Conservation (phyloP, 2,329 filamentous ascomycete species). For the Epichloe amarillans region DNA sequence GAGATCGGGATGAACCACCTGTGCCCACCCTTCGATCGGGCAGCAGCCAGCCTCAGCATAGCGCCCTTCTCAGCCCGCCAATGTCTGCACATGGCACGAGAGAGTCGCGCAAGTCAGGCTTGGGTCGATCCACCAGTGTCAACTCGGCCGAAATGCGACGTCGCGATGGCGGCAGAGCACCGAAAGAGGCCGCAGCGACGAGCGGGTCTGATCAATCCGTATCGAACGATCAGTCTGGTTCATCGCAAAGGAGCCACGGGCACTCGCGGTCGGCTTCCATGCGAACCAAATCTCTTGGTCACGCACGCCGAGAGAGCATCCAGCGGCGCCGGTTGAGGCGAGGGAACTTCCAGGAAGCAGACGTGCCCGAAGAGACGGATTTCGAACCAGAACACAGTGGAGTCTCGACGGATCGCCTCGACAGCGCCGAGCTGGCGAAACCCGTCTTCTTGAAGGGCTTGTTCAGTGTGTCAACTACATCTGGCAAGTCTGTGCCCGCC, state of each 20-base stretch:
- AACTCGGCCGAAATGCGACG: constrained; percentile 74
- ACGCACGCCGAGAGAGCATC: constrained; percentile 82
- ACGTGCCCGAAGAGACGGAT: constrained; percentile 86
- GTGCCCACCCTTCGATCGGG: constrained; percentile 37
- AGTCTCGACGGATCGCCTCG: constrained; percentile 45
- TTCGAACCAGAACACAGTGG: constrained; percentile 55
- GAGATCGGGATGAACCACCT: constrained; percentile 38
- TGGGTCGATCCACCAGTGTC: constrained; percentile 82
- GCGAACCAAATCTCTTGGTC: constrained; percentile 76
- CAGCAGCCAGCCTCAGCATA: constrained; percentile 58
- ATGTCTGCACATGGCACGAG: constrained; percentile 42
- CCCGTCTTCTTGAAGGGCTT: constrained; percentile 92
- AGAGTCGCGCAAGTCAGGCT: constrained; percentile 47
- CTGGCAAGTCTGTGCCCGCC: constrained; percentile 71
- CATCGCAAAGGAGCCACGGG: constrained; percentile 35
- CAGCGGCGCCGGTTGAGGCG: constrained; percentile 68
- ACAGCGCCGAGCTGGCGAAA: constrained; percentile 69
- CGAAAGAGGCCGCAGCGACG: constrained; percentile 56
- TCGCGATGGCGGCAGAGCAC: constrained; percentile 34
- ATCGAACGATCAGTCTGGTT: constrained; percentile 36
- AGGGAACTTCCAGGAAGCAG: constrained; percentile 58
- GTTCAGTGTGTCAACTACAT: constrained; percentile 95
- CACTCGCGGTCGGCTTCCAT: constrained; percentile 49
- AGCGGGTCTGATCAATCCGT: constrained; percentile 70
- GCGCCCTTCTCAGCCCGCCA: constrained; percentile 66